Percentiles rank a stretch among this genome's conserved stretches.
These are phyloP conservation scores for Sarocladiaceae sp. DNA, from an alignment of 2,329 filamentous ascomycete species.

Conservation along the genomic window DNA sequence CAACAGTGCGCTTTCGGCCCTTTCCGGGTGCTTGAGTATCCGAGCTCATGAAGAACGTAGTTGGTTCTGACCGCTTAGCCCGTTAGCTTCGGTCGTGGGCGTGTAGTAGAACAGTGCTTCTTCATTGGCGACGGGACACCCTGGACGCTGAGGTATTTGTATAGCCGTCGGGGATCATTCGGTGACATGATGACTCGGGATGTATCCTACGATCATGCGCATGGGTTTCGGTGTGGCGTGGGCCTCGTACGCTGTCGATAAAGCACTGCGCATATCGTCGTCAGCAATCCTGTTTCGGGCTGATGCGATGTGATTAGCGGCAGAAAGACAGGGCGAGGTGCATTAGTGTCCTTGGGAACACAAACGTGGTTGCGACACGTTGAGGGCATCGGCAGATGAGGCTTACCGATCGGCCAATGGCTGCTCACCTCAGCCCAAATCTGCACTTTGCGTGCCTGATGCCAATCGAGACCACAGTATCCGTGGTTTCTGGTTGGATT, in stretches of 20 bases:
- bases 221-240: too few relatives aligned
- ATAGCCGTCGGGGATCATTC: too few relatives aligned
- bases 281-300: neutral
- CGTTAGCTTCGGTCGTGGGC: neutral
- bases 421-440: conserved; percentile 1
- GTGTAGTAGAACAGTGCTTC: neutral
- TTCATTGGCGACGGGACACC: neutral
- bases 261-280: neutral
- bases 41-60: conserved; percentile 1
- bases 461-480: neutral
- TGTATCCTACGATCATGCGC: too few relatives aligned
- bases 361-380: conserved; percentile 7
- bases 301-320: neutral
- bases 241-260: too few relatives aligned
- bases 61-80: neutral
- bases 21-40: neutral
- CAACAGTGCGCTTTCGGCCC: neutral
- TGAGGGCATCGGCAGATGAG: neutral
- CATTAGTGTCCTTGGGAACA: neutral
- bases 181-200: too few relatives aligned
- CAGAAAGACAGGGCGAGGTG: neutral
- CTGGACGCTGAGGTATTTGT: too few relatives aligned
- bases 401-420: neutral
- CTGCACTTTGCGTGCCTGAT: conserved; percentile 2
- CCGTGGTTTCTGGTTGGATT: neutral